Evolutionary conservation across 1,284 basidiomycete species (phyloP).

Genomic region (Takashimella koratensis): DNA sequence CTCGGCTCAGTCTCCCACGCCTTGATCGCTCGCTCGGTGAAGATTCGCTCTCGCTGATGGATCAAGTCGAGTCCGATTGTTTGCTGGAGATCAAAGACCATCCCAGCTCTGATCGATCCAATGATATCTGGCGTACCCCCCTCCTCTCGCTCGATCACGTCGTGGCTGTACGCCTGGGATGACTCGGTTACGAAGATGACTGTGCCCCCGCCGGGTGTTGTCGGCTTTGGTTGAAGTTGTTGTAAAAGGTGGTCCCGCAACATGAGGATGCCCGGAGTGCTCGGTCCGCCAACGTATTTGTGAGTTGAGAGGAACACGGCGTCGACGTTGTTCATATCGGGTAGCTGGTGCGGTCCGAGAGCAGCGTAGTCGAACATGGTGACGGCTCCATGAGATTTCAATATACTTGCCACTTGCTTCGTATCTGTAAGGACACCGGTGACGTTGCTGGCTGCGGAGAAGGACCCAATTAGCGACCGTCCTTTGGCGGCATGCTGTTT

Average conservation of each 20-base stretch:
- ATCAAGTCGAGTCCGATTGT: neutral
- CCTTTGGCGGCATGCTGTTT: neutral
- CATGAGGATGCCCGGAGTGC: conserved; percentile 10
- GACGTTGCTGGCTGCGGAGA: conserved; percentile 13
- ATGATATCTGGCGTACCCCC: conserved; percentile 12
- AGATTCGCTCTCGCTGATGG: neutral
- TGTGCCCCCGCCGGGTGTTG: conserved; percentile 8
- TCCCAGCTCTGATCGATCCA: conserved; percentile 8
- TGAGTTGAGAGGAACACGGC: conserved; percentile 13
- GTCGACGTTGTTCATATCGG: conserved; percentile 6
- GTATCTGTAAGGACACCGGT: conserved; percentile 12
- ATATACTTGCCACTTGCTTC: conserved; percentile 1
- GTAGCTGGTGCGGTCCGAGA: neutral
- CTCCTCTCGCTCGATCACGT: conserved; percentile 10
- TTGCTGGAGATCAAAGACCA: conserved; percentile 8
- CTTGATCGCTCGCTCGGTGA: conserved; percentile 1
- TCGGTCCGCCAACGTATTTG: conserved; percentile 9
- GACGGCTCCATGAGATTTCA: conserved; percentile 2
- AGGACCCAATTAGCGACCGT: conserved; percentile 8
- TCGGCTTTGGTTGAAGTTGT: conserved; percentile 2
- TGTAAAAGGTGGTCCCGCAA: neutral
- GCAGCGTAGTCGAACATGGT: conserved; percentile 10
- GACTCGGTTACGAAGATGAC: conserved; percentile 2
- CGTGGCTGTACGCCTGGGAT: neutral
- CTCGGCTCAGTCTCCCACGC: conserved; percentile 1